Evolutionary conservation across 2,329 filamentous ascomycete genomes (phyloP).

Genomic region (Penicillium sp.): DNA sequence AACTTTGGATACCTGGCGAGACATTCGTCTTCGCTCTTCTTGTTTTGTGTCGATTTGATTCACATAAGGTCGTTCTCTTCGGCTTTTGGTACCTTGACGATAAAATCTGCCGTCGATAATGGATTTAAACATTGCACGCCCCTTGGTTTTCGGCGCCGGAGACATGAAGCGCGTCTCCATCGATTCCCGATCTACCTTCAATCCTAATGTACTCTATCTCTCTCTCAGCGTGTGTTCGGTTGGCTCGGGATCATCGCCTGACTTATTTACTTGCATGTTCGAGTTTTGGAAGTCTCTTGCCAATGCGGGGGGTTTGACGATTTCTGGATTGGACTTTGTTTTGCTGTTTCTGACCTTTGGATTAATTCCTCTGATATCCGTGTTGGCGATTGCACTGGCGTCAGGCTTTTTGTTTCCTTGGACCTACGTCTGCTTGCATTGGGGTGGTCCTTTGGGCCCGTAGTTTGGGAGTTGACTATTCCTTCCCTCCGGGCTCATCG

Average conservation of each 20-base stretch:
- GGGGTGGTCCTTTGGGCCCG: slow-evolving; percentile 12
- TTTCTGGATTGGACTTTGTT: slow-evolving; percentile 18
- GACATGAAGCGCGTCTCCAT: slow-evolving; percentile 12
- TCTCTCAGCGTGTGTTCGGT: slow-evolving; percentile 26
- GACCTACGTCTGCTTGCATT: slow-evolving; percentile 24
- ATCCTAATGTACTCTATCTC: slow-evolving; percentile 32
- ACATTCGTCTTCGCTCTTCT: slow-evolving; percentile 12
- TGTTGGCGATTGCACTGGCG: slow-evolving; percentile 35
- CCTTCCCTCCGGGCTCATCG: slow-evolving; percentile 13
- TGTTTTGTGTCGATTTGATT: slow-evolving; percentile 16
- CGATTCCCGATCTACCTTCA: slow-evolving; percentile 18
- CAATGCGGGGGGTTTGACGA: slow-evolving; percentile 17
- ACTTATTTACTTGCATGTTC: slow-evolving; percentile 11
- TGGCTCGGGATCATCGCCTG: slow-evolving; percentile 19
- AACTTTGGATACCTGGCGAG: slow-evolving; percentile 28
- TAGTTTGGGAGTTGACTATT: slow-evolving; percentile 13
- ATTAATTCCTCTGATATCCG: slow-evolving; percentile 35
- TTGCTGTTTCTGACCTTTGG: slow-evolving; percentile 7
- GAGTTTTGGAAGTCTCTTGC: slow-evolving; percentile 11
- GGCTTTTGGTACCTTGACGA: slow-evolving; percentile 20
- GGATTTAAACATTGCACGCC: slow-evolving; percentile 14
- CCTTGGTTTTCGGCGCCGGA: neutral
- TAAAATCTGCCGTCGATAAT: slow-evolving; percentile 15
- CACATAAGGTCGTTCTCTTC: slow-evolving; percentile 2
- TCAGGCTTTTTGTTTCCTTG: slow-evolving; percentile 28